Percentiles rank a stretch among this genome's conserved stretches.
Conservation (phyloP, 495 filamentous ascomycete species). For the Mycothermus thermophilus region DNA sequence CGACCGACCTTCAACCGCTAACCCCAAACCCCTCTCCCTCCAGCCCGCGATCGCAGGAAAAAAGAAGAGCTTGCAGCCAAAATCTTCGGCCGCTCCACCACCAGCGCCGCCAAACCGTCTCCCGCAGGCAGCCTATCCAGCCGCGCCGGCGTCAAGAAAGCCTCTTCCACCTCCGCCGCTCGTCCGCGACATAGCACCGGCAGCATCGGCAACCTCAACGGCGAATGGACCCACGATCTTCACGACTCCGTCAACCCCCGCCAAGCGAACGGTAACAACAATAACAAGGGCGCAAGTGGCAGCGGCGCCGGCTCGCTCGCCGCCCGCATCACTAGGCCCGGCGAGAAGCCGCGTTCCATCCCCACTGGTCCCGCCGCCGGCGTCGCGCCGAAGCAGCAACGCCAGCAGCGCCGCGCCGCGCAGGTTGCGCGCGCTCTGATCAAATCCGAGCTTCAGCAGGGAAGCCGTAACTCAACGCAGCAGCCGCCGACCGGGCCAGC, state of each 20-base stretch:
- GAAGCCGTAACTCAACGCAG: constrained; percentile 10
- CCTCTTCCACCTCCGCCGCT: constrained; percentile 19
- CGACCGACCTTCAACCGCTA: constrained; percentile 7
- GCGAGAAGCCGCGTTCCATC: too few relatives aligned
- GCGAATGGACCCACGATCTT: constrained; percentile 47
- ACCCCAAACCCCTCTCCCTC: neutral
- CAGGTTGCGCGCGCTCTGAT: constrained; percentile 19
- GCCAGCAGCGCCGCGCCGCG: constrained; percentile 19
- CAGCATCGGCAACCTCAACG: constrained; percentile 38
- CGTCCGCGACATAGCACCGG: constrained; percentile 13
- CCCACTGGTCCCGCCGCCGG: constrained; percentile 22
- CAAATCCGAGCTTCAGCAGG: constrained; percentile 15
- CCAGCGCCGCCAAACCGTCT: constrained; percentile 31
- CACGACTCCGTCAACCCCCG: constrained; percentile 18
- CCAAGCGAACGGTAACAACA: constrained; percentile 13
- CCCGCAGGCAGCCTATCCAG: constrained; percentile 53
- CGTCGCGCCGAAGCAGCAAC: constrained; percentile 4
- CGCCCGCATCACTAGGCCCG: constrained; percentile 31
- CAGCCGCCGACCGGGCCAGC: neutral
- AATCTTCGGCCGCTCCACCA: constrained; percentile 52
- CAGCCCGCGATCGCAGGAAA: constrained; percentile 55
- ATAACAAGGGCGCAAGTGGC: too few relatives aligned
- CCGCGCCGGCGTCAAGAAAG: constrained; percentile 62
- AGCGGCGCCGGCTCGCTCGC: constrained; percentile 24
- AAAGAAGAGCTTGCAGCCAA: constrained; percentile 57